phyloP scores from a whole-genome alignment of 768 basidiomycete species.

The Podaxis mareebaensis region DNA sequence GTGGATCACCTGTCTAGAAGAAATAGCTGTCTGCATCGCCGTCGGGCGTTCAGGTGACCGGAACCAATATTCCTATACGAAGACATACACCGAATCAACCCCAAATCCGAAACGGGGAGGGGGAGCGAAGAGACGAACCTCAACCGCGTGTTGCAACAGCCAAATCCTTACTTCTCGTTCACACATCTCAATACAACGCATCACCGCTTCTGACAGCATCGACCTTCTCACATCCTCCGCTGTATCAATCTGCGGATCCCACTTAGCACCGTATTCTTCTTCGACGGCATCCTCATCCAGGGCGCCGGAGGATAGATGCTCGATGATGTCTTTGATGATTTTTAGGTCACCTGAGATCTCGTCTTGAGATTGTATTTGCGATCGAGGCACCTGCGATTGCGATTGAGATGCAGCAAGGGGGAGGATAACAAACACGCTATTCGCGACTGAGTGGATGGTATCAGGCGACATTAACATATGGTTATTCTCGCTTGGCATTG shows the following conservation, averaged over 20 bases:
- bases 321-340: conserved; percentile 43
- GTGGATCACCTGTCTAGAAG: conserved; percentile 44
- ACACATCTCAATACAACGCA: conserved; percentile 52
- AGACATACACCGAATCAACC: not conserved
- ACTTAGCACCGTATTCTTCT: conserved; percentile 47
- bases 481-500: conserved; percentile 43
- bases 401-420: conserved; percentile 31
- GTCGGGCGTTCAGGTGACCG: conserved; percentile 27
- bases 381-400: not conserved
- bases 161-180: conserved; percentile 45
- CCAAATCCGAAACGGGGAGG: not conserved
- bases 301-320: conserved; percentile 42
- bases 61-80: conserved; percentile 51
- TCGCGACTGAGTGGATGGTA: conserved; percentile 52
- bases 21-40: conserved; percentile 46
- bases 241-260: conserved; percentile 37
- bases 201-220: conserved; percentile 48
- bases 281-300: conserved; percentile 47
- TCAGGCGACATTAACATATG: conserved; percentile 42
- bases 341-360: conserved; percentile 32
- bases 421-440: conserved; percentile 52
- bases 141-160: conserved; percentile 47
- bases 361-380: not conserved
- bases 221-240: conserved; percentile 31
- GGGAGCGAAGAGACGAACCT: conserved; percentile 37